Evolutionary conservation across 2,329 filamentous ascomycete genomes (phyloP).

Genomic region (Ophiosphaerella korrae): DNA sequence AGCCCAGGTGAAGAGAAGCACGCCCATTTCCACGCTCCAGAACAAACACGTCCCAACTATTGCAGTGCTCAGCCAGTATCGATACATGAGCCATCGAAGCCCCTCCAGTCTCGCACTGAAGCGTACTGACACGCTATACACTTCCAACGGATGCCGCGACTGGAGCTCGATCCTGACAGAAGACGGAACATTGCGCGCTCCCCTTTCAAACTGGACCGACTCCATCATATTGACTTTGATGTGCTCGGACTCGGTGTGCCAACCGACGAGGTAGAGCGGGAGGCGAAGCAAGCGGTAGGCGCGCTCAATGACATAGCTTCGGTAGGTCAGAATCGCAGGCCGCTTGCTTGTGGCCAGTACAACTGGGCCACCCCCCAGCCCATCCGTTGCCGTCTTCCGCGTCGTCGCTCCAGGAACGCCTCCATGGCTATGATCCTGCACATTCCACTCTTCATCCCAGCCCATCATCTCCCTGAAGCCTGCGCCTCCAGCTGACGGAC

Average conservation of each 20-base stretch:
- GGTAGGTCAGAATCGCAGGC: constrained; percentile 79
- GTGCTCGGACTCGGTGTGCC: constrained; percentile 65
- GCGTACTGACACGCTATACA: constrained; percentile 71
- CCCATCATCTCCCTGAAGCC: constrained; percentile 27
- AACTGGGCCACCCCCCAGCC: background rate
- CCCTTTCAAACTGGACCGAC: constrained; percentile 66
- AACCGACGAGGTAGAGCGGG: constrained; percentile 71
- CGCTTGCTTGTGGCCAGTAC: constrained; percentile 44
- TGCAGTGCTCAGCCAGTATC: constrained; percentile 74
- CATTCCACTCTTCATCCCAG: constrained; percentile 42
- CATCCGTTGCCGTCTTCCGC: constrained; percentile 8
- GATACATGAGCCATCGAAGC: constrained; percentile 78
- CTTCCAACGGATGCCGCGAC: constrained; percentile 71
- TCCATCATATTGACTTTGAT: constrained; percentile 76
- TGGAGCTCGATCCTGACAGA: constrained; percentile 70
- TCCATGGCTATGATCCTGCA: constrained; percentile 27
- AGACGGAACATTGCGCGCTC: constrained; percentile 58
- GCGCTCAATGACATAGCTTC: constrained; percentile 55
- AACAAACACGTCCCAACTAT: constrained; percentile 71
- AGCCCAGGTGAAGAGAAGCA: constrained; percentile 69
- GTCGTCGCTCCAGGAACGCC: constrained; percentile 9
- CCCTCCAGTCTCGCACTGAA: constrained; percentile 79
- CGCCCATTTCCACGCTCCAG: constrained; percentile 75
- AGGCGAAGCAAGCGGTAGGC: constrained; percentile 51
- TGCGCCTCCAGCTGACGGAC: constrained; percentile 13